Percentiles rank a stretch among this genome's conserved stretches.
Conservation (phyloP, 257 asterid genomes). For the Hygrophila difformis region DNA sequence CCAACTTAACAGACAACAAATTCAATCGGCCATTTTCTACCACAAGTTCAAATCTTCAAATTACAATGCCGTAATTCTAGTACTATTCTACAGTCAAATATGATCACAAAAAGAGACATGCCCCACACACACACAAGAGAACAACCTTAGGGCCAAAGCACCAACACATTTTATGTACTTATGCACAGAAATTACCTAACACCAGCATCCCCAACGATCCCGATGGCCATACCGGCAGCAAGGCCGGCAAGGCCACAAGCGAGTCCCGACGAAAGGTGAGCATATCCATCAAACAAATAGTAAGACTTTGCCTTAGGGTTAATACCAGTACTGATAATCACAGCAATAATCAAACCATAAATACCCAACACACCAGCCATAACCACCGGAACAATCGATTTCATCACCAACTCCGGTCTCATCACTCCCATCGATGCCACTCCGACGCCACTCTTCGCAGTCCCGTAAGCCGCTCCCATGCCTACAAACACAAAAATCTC, state of each 20-base stretch:
- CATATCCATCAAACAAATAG: slow-evolving; percentile 5
- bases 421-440: slow-evolving; percentile 31
- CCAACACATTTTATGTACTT: background rate
- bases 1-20: too few relatives aligned
- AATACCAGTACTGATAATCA: slow-evolving; percentile 2
- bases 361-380: slow-evolving; percentile 32
- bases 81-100: too few relatives aligned
- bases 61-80: too few relatives aligned
- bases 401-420: slow-evolving; percentile 33
- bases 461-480: slow-evolving; percentile 5
- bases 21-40: too few relatives aligned
- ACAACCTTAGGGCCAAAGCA: too few relatives aligned
- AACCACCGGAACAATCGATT: slow-evolving; percentile 27
- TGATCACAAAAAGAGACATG: too few relatives aligned
- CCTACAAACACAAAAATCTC: background rate
- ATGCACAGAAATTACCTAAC: background rate
- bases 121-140: too few relatives aligned
- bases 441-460: slow-evolving; percentile 14
- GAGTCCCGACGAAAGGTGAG: slow-evolving; percentile 2
- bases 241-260: slow-evolving; percentile 10
- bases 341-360: slow-evolving; percentile 7
- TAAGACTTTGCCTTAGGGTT: slow-evolving; percentile 7
- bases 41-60: too few relatives aligned
- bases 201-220: slow-evolving; percentile 5
- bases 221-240: slow-evolving; percentile 9